Evolutionary conservation across 2,329 filamentous ascomycete species (phyloP), one percentile per base, ranked within the genome.

Genomic region (Dothidotthia symphoricarpi): DNA sequence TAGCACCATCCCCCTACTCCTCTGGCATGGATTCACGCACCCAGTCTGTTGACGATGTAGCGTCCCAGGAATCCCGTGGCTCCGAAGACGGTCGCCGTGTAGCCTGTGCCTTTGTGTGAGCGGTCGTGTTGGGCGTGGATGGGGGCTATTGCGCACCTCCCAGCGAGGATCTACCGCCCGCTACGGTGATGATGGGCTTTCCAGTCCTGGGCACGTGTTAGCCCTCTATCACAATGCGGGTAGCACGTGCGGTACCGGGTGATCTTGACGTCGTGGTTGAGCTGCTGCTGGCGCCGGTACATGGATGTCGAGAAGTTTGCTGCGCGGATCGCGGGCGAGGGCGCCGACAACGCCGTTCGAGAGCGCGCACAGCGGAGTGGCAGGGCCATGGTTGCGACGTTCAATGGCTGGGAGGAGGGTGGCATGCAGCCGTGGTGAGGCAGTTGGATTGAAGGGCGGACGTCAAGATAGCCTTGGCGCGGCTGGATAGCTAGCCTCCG

Each of bases 81-180:
- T 71, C 93, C 93, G 72, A 98, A 98, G 60, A 98, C 91, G 42
- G 93, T 98, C 46, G 87, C 91, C 48, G 90, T 96, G 73, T 97
- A 89, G 54, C 91, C 91, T 88, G 61, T 62, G 16, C 44, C 31
- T 31, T 40, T 47, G 36, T 56, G 61, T 70, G 62, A 63, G 62
- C 55, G 54, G 41, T 33, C 25, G 43, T 37, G 37, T 40, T 35
- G 34, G 34, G 29, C 3, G 26, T 32, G 14, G 13, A 12, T 37
- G 39, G 32, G 40, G 36, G 39, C 34, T 47, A 34, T 28, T 35
- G 46, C 38, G 35, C 82, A 94, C 88, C 88, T 83, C 88, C 88
- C 52, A 94, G 78, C 53, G 87, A 87, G 52, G 86, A 90, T 62
- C 88, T 93, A 54, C 93, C 93, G 72, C 91, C 91, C 64, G 90